A percentile compares a stretch with the other conserved stretches of the same genome.
Conservation (phyloP, 306 rosid genomes). For the Aeschynomene evenia region DNA sequence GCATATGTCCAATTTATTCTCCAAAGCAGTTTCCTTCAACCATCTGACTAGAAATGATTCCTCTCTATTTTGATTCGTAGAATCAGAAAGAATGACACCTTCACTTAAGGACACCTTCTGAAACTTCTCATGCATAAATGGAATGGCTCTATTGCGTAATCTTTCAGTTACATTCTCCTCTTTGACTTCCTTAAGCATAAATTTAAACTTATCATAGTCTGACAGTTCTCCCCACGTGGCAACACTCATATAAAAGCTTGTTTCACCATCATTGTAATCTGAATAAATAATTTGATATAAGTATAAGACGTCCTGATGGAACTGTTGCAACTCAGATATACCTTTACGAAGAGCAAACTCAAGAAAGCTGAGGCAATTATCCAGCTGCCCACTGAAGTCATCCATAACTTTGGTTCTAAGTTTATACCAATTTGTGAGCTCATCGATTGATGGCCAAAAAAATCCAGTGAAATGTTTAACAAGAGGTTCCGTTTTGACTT, state of each 20-base stretch:
- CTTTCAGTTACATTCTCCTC: constrained; percentile 64
- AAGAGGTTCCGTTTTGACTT: constrained; percentile 80
- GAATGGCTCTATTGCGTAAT: constrained; percentile 70
- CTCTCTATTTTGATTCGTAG: constrained; percentile 39
- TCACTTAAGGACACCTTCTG: constrained; percentile 34
- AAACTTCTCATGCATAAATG: constrained; percentile 70
- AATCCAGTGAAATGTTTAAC: constrained; percentile 66
- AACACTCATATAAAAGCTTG: constrained; percentile 55
- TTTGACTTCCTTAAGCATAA: constrained; percentile 84
- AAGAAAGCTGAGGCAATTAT: constrained; percentile 74
- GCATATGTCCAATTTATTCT: constrained; percentile 84
- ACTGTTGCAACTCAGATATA: constrained; percentile 66
- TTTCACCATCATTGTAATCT: constrained; percentile 54
- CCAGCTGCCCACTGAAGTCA: constrained; percentile 83
- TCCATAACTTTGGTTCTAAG: constrained; percentile 84
- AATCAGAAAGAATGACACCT: constrained; percentile 29
- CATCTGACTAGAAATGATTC: constrained; percentile 88
- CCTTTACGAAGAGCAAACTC: constrained; percentile 79
- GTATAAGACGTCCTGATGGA: constrained; percentile 68
- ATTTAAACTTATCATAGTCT: constrained; percentile 73
- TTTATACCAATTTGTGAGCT: constrained; percentile 75
- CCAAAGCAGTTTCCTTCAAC: constrained; percentile 81
- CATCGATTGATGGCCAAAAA: constrained; percentile 79
- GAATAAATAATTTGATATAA: constrained; percentile 78
- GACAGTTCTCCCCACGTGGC: constrained; percentile 71